Conservation (phyloP, 257 asterid species). For the Ligustrum vulgare region DNA sequence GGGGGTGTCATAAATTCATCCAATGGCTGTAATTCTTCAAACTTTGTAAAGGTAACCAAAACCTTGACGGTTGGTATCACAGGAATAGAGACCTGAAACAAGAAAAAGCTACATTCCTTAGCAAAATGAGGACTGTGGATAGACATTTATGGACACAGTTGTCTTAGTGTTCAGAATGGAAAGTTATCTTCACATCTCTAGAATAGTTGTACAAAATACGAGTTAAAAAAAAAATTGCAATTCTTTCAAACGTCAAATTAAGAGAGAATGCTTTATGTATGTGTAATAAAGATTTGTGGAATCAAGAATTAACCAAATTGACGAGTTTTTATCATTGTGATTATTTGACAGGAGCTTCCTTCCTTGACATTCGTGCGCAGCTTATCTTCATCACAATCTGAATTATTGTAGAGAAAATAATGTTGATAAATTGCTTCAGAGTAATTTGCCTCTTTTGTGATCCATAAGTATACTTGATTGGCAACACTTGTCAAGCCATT, state of each 20-base stretch:
- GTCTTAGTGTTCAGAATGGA: neutral
- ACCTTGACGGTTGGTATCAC: slow-evolving; percentile 88
- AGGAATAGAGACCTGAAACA: slow-evolving; percentile 85
- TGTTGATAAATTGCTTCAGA: too few species aligned
- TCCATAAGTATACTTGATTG: too few species aligned
- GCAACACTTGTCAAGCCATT: too few species aligned
- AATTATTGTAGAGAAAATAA: too few species aligned
- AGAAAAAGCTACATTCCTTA: neutral
- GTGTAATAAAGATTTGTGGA: too few species aligned
- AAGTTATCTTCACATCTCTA: neutral
- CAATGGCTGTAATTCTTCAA: slow-evolving; percentile 78
- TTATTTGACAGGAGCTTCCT: too few species aligned
- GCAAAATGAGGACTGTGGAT: neutral
- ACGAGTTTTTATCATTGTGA: too few species aligned
- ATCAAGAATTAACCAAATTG: too few species aligned
- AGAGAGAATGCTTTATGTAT: too few species aligned
- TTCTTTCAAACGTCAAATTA: neutral
- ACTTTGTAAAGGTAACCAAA: slow-evolving; percentile 87
- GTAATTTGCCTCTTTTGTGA: too few species aligned
- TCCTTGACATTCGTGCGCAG: too few species aligned
- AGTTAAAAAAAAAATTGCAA: neutral
- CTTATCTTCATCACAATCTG: too few species aligned
- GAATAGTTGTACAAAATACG: neutral
- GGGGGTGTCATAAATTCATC: slow-evolving; percentile 95
- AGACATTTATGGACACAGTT: neutral